Evolutionary conservation across 1,139 yeast species (phyloP), one percentile per base, ranked within the genome.

Genomic region (Taphrina communis): DNA sequence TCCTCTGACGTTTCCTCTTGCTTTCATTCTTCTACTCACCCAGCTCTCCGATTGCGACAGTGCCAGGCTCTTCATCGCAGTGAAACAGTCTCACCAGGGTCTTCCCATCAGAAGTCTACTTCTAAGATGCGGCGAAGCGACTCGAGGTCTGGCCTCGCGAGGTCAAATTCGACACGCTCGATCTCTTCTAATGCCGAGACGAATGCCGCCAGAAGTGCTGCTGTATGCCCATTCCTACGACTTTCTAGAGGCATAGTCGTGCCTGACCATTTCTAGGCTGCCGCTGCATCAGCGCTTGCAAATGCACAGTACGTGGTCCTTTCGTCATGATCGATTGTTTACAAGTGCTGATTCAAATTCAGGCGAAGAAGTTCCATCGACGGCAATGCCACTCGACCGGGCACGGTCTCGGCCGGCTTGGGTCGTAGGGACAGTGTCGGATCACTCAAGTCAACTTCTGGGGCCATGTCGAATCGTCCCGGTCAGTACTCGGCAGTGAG

Each of bases 211-310:
- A 35, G 61, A 17, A 53, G 61, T 12, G 67, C 67, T 35, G 67
- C 67, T 25, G 67, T 63, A 63, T 12, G 61, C 21, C n/a, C 31
- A 25, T 25, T 4, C 31, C 31, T 4, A 25, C 31, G 31, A 25
- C 31, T 4, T 25, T 25, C 4, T 25, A 2, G 31, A 25, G 31
- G 31, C 31, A 25, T 25, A 25, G 31, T 25, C 31, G 35, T 53
- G 17, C 4, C 41, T 38, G 11, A 38, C 11, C 25, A 35, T 17
- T 25, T 44, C 39, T 39, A 63, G 67, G 67, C 67, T 41, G 67
- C 67, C 55, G 67, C 67, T n/a, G 60, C 67, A 8, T 56, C 67
- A n/a, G 67, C 67, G 12, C 56, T 63, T 9, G 61, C 61, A 7
- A 50, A 46, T 36, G 59, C 67, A 17, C 67, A 63, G 67, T 63